Conservation (phyloP, 345 rosid genomes). For the Euphorbia pulcherrima region DNA sequence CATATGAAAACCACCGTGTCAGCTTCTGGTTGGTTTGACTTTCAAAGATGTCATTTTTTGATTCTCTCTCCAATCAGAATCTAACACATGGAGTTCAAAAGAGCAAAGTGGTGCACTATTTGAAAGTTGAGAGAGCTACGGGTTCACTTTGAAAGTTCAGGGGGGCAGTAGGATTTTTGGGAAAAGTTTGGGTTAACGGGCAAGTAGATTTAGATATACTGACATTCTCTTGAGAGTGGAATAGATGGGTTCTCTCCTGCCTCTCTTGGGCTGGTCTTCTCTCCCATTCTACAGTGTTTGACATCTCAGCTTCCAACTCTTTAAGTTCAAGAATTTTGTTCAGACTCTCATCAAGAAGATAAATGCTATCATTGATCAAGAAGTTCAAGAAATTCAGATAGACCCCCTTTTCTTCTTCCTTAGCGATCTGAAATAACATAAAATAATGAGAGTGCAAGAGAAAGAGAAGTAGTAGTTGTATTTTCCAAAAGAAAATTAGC, state of each 20-base stretch:
- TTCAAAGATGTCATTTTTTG: too few species aligned
- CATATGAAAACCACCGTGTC: too few species aligned
- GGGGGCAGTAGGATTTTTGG: too few species aligned
- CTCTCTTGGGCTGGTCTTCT: constrained; percentile 89
- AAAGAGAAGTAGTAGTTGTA: constrained; percentile 7
- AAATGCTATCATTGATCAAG: constrained; percentile 94
- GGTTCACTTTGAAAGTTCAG: too few species aligned
- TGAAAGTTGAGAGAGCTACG: too few species aligned
- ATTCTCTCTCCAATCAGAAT: too few species aligned
- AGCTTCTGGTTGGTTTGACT: too few species aligned
- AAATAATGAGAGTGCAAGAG: constrained; percentile 7
- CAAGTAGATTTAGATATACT: too few species aligned
- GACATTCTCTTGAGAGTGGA: constrained; percentile 95
- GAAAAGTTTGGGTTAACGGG: too few species aligned
- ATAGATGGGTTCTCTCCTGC: constrained; percentile 88
- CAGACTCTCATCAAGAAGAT: constrained; percentile 96
- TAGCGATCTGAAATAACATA: constrained; percentile 71
- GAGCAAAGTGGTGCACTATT: too few species aligned
- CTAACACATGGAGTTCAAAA: too few species aligned
- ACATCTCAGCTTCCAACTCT: constrained; percentile 94
- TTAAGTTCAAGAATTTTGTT: constrained; percentile 95
- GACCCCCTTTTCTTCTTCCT: constrained; percentile 98
- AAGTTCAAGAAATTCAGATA: constrained; percentile 97
- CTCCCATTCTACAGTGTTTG: constrained; percentile 89
- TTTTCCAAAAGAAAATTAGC: constrained; percentile 5